Evolutionary conservation across 23 red algal species (phyloP), one percentile per base, ranked within the genome.

Genomic region (Gracilaria caudata): DNA sequence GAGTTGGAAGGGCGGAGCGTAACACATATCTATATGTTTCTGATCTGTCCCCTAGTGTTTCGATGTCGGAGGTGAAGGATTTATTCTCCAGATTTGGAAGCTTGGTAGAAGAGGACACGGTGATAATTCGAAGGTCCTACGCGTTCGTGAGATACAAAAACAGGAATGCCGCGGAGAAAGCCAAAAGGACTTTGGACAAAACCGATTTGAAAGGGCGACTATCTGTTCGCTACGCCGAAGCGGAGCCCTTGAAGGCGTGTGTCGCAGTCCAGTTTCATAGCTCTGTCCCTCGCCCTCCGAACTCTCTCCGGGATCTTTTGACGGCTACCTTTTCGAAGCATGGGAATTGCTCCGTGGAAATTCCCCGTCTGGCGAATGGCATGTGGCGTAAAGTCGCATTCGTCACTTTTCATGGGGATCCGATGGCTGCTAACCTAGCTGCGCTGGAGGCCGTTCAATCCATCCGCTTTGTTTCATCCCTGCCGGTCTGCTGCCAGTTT

Each of bases 141-240:
- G 87, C 87, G 14, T 91, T 91, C 61, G 47, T 91, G 5, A 73
- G 87, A 21, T 91, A 91, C 66, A 91, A 82, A 65, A 91, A 91
- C 65, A 57, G 87, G 20, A 76, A 63, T 36, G 39, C 87, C 35
- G 87, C 87, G 1, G 87, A 91, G 37, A 91, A 82, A 45, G 78
- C 77, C 6, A 91, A 91, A 63, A 39, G 87, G 30, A 91, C 87
- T 2, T 76, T 91, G 77, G 87, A 91, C 38, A 91, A 91, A 39
- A 91, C 87, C 24, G 76, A 81, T 19, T 61, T 91, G 59, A 81
- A 82, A 55, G 87, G 87, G 9, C 60, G 68, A 16, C 13, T 91
- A 21, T 82, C 87, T 40, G 87, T 91, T 80, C 87, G 87, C 33
- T 91, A 91, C 28, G 87, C 87, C 36, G 87, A 91, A 51, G 87